A percentile compares a stretch with the other conserved stretches of the same genome.
phyloP scores from a whole-genome alignment of 306 rosid genomes.

The Fragaria iinumae region DNA sequence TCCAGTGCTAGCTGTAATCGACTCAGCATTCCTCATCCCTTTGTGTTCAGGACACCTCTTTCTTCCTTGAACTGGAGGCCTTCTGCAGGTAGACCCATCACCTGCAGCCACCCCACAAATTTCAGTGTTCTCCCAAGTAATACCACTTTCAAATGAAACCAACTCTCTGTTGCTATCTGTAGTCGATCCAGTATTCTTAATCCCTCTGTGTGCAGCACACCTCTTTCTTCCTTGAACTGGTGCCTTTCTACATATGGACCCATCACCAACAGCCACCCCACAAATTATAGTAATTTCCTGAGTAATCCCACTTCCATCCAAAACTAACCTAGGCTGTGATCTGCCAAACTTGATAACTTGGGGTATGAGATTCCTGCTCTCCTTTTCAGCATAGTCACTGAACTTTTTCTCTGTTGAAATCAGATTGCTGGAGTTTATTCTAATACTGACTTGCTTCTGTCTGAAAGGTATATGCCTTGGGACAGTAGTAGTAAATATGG shows the following conservation, averaged over 20 bases:
- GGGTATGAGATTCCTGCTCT: constrained; percentile 45
- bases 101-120: constrained; percentile 58
- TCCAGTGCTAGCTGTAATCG: not conserved
- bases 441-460: constrained; percentile 57
- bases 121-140: constrained; percentile 29
- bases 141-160: constrained; percentile 9
- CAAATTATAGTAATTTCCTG: constrained; percentile 42
- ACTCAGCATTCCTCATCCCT: constrained; percentile 55
- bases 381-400: constrained; percentile 31
- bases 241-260: constrained; percentile 50
- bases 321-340: constrained; percentile 55
- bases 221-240: constrained; percentile 73
- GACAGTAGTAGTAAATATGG: constrained; percentile 36
- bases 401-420: constrained; percentile 33
- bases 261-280: constrained; percentile 53
- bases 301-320: constrained; percentile 21
- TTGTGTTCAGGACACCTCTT: constrained; percentile 74
- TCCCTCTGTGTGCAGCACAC: constrained; percentile 79
- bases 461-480: constrained; percentile 34
- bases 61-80: constrained; percentile 60
- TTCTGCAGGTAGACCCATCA: constrained; percentile 55
- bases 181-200: constrained; percentile 36
- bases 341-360: constrained; percentile 61
- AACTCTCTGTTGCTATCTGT: not conserved
- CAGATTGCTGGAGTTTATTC: constrained; percentile 46